Evolutionary conservation across 768 basidiomycete species (phyloP).

Genomic region (Boletus huronensis): DNA sequence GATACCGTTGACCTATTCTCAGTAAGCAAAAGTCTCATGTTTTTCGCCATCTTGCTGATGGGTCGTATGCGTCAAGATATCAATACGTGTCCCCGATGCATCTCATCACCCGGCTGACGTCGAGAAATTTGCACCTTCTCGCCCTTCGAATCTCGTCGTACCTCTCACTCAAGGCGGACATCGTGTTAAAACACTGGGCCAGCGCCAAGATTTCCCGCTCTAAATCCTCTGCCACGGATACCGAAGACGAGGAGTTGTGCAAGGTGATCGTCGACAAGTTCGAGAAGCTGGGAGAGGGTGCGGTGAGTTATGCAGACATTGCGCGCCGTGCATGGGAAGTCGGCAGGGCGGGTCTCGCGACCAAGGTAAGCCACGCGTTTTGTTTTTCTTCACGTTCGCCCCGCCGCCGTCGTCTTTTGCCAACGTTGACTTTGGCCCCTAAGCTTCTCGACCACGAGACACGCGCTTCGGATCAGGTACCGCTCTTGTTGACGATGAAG

Average conservation of each 20-base stretch:
- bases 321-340: conserved; percentile 91
- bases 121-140: conserved; percentile 86
- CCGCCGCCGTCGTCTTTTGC: not conserved
- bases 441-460: conserved; percentile 91
- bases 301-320: conserved; percentile 92
- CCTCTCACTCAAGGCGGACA: conserved; percentile 78
- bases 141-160: conserved; percentile 87
- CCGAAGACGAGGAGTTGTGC: conserved; percentile 77
- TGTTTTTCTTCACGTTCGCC: not conserved
- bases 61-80: conserved; percentile 56
- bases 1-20: conserved; percentile 85
- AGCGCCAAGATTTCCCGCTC: conserved; percentile 83
- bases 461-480: conserved; percentile 88
- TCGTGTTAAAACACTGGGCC: conserved; percentile 94
- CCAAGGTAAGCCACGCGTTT: conserved; percentile 53
- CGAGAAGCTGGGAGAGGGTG: conserved; percentile 68
- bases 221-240: conserved; percentile 55
- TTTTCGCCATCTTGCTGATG: conserved; percentile 1
- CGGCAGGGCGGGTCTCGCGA: conserved; percentile 75
- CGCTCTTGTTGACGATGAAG: conserved; percentile 90
- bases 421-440: not conserved
- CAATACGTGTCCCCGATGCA: conserved; percentile 75
- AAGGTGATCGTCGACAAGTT: conserved; percentile 87
- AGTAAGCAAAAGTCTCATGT: conserved; percentile 48
- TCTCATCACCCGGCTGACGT: conserved; percentile 77